These are phyloP conservation scores for Apodospora peruviana DNA, from an alignment of 495 filamentous ascomycete genomes.

Conservation along the genomic window DNA sequence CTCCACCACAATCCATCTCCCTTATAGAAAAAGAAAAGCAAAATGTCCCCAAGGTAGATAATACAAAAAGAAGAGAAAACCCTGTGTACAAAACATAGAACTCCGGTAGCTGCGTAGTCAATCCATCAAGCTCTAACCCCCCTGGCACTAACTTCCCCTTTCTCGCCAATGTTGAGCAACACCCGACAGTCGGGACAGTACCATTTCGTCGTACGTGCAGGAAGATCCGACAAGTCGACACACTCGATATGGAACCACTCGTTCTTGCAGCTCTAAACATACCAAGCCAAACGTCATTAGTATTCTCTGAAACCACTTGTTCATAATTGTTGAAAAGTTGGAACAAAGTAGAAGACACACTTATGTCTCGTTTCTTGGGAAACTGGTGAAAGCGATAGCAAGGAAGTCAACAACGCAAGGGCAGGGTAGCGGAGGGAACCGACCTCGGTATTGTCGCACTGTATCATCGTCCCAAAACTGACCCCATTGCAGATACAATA, in stretches of 20 bases:
- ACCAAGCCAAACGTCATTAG: too few relatives aligned
- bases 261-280: conserved; percentile 60
- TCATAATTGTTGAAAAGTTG: too few relatives aligned
- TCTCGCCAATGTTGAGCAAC: conserved; percentile 56
- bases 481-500: conserved; percentile 92
- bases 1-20: too few relatives aligned
- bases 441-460: conserved; percentile 89
- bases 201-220: conserved; percentile 79
- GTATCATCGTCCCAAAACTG: conserved; percentile 91
- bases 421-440: too few relatives aligned
- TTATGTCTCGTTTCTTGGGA: conserved; percentile 23
- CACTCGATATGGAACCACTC: conserved; percentile 97
- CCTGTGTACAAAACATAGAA: background rate
- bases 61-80: background rate
- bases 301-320: too few relatives aligned
- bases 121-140: conserved; percentile 44
- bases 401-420: background rate
- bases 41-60: background rate
- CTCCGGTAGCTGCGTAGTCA: too few relatives aligned
- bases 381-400: background rate
- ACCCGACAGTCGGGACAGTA: conserved; percentile 85
- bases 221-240: conserved; percentile 70
- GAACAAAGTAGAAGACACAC: too few relatives aligned
- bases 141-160: conserved; percentile 49
- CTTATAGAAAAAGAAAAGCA: too few relatives aligned